Conservation (phyloP, 1,139 yeast genomes). For the Suhomyces maxii region DNA sequence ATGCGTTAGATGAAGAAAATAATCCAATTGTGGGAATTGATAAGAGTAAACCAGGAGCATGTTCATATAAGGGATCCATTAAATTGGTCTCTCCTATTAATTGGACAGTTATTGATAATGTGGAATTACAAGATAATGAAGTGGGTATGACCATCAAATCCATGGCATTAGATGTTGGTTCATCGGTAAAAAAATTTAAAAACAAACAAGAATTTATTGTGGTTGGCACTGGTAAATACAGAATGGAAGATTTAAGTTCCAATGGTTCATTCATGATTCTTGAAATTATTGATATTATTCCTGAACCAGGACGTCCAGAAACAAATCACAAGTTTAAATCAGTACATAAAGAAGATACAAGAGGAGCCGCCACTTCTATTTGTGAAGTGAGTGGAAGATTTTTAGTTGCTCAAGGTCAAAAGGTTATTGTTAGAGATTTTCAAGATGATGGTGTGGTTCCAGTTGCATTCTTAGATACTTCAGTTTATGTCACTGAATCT, state of each 20-base stretch:
- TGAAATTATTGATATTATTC: conserved; percentile 82
- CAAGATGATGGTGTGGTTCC: conserved; percentile 87
- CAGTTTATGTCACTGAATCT: conserved; percentile 75
- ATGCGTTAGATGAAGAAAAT: conserved; percentile 76
- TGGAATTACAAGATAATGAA: conserved; percentile 68
- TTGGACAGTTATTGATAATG: conserved; percentile 75
- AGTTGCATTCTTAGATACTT: conserved; percentile 87
- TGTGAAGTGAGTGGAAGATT: conserved; percentile 85
- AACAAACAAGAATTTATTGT: conserved; percentile 69
- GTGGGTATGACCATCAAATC: conserved; percentile 60
- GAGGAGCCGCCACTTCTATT: conserved; percentile 82
- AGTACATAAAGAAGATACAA: conserved; percentile 71
- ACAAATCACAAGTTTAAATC: conserved; percentile 77
- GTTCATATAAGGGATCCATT: conserved; percentile 58
- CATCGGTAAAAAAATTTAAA: conserved; percentile 50
- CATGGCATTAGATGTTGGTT: conserved; percentile 55
- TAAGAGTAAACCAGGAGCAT: conserved; percentile 50
- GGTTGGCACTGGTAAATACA: conserved; percentile 73
- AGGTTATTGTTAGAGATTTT: conserved; percentile 75
- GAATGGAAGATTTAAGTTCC: conserved; percentile 82
- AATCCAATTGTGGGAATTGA: conserved; percentile 60
- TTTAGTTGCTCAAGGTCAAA: conserved; percentile 86
- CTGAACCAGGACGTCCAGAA: conserved; percentile 88
- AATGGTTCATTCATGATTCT: conserved; percentile 76
- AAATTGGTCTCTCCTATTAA: conserved; percentile 69